phyloP scores from a whole-genome alignment of 495 filamentous ascomycete genomes.

The Neurospora sp. region DNA sequence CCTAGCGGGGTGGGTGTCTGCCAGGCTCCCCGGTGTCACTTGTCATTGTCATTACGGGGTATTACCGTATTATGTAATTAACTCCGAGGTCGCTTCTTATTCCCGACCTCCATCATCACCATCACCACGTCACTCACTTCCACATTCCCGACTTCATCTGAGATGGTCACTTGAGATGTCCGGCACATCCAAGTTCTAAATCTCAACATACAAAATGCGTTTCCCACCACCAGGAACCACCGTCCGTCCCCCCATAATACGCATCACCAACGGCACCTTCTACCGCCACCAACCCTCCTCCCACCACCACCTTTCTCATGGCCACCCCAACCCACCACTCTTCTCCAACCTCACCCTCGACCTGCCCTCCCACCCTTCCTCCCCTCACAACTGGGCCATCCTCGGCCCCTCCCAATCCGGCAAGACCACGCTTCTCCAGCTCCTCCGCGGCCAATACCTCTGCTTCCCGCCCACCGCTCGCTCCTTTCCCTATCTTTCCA shows the following conservation, averaged over 20 bases:
- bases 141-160: not conserved
- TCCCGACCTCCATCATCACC: not conserved
- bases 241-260: slow-evolving; percentile 49
- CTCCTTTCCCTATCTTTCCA: slow-evolving; percentile 63
- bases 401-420: slow-evolving; percentile 61
- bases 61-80: slow-evolving; percentile 3
- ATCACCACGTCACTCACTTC: not conserved
- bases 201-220: slow-evolving; percentile 19
- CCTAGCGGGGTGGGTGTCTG: not conserved
- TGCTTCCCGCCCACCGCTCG: slow-evolving; percentile 63
- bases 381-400: slow-evolving; percentile 58
- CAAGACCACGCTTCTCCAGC: slow-evolving; percentile 65
- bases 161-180: slow-evolving; percentile 11
- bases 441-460: slow-evolving; percentile 63
- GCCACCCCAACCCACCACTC: slow-evolving; percentile 47
- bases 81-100: not conserved
- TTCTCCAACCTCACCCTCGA: slow-evolving; percentile 58
- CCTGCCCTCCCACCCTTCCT: slow-evolving; percentile 39
- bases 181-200: not conserved
- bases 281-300: slow-evolving; percentile 63
- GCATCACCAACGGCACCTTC: slow-evolving; percentile 67
- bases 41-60: not conserved
- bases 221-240: slow-evolving; percentile 6
- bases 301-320: slow-evolving; percentile 4
- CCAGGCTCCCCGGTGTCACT: not conserved